These are phyloP conservation scores for Aspergillus pseudotamarii DNA, from an alignment of 2,329 filamentous ascomycete genomes.

Conservation along the genomic window DNA sequence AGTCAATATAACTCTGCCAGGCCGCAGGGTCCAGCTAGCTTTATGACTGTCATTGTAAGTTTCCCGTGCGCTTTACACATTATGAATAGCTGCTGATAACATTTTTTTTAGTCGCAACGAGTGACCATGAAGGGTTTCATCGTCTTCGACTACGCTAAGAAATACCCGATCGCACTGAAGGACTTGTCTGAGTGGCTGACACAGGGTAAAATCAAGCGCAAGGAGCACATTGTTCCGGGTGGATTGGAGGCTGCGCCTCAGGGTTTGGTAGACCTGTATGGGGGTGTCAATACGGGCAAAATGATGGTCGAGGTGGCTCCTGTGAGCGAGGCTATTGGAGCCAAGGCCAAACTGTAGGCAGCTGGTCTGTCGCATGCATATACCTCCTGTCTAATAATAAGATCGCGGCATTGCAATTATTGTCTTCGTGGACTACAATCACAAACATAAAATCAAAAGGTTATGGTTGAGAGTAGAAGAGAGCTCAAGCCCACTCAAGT, in stretches of 20 bases:
- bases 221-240: constrained; percentile 72
- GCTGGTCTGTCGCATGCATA: constrained; percentile 7
- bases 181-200: constrained; percentile 69
- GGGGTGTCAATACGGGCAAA: constrained; percentile 71
- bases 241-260: constrained; percentile 66
- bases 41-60: constrained; percentile 45
- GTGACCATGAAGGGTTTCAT: constrained; percentile 71
- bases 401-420: not conserved
- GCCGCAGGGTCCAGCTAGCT: constrained; percentile 58
- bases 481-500: not conserved
- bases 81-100: constrained; percentile 17
- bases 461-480: not conserved
- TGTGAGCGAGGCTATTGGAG: constrained; percentile 32
- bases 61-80: not conserved
- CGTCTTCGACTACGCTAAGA: constrained; percentile 66
- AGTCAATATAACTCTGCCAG: constrained; percentile 67
- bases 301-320: constrained; percentile 52
- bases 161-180: constrained; percentile 60
- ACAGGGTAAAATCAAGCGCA: constrained; percentile 71
- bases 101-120: constrained; percentile 33
- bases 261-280: constrained; percentile 65
- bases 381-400: not conserved
- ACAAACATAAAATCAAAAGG: not conserved
- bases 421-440: not conserved
- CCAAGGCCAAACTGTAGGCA: constrained; percentile 48